phyloP scores from a whole-genome alignment of 495 filamentous ascomycete species.

The Talaromyces wortmannii region DNA sequence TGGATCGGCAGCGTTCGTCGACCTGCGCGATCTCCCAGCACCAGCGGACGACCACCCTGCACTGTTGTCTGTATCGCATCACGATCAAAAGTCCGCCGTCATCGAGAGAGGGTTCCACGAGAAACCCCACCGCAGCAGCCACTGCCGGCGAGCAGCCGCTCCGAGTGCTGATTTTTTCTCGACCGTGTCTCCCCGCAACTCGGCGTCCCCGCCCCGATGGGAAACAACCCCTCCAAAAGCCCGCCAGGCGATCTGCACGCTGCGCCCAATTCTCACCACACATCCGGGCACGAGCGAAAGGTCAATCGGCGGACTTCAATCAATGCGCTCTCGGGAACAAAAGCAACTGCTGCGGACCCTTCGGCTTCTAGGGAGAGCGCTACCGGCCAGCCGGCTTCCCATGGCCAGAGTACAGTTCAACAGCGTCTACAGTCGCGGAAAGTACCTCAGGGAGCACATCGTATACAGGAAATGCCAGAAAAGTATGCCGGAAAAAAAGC shows the following conservation, averaged over 20 bases:
- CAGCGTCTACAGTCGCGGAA: slow-evolving; percentile 34
- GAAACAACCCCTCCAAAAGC: slow-evolving; percentile 45
- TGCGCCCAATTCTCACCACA: not conserved
- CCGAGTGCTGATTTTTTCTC: slow-evolving; percentile 12
- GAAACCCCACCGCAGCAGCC: not conserved
- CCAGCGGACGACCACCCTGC: too few species aligned
- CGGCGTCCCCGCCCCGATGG: slow-evolving; percentile 30
- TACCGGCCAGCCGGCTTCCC: slow-evolving; percentile 30
- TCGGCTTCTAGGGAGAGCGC: slow-evolving; percentile 36
- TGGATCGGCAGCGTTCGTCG: not conserved
- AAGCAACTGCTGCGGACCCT: slow-evolving; percentile 33
- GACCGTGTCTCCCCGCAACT: slow-evolving; percentile 3
- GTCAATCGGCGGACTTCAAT: slow-evolving; percentile 32
- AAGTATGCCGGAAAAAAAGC: slow-evolving; percentile 13
- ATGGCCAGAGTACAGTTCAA: slow-evolving; percentile 26
- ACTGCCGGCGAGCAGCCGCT: not conserved
- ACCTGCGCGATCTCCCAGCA: not conserved
- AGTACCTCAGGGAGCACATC: slow-evolving; percentile 4
- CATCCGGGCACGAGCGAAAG: slow-evolving; percentile 21
- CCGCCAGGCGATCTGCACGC: slow-evolving; percentile 25
- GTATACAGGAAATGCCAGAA: slow-evolving; percentile 14
- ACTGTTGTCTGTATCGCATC: too few species aligned
- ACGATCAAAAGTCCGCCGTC: not conserved
- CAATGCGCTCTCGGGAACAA: slow-evolving; percentile 29
- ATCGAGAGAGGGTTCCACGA: not conserved